These are phyloP conservation scores for Phytophthora europaea DNA, from an alignment of 352 stramenopile genomes.

Conservation along the genomic window DNA sequence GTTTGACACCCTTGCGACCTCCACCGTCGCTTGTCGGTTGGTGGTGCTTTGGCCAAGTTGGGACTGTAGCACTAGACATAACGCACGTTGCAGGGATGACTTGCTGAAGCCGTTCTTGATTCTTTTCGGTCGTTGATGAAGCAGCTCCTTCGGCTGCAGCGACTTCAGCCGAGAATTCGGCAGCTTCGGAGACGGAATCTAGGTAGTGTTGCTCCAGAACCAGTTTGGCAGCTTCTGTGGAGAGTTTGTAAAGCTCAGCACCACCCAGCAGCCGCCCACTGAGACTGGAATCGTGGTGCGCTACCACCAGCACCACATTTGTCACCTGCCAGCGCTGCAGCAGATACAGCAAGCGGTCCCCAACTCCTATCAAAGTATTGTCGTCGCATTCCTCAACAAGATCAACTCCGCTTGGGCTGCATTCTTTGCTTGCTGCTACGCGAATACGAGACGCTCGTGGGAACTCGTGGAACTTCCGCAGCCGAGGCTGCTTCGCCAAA, in stretches of 20 bases:
- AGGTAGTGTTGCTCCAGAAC: constrained; percentile 83
- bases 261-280: constrained; percentile 68
- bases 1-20: constrained; percentile 57
- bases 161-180: constrained; percentile 47
- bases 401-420: constrained; percentile 25
- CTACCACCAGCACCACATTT: constrained; percentile 77
- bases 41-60: constrained; percentile 66
- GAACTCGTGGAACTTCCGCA: constrained; percentile 61
- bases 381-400: constrained; percentile 70
- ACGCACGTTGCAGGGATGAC: constrained; percentile 46
- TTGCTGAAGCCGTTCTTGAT: constrained; percentile 35
- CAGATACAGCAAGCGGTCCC: constrained; percentile 82
- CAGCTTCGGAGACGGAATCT: constrained; percentile 55
- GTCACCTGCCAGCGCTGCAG: constrained; percentile 85
- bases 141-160: constrained; percentile 35
- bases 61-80: constrained; percentile 68
- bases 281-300: constrained; percentile 69
- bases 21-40: constrained; percentile 65
- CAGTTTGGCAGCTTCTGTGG: constrained; percentile 77
- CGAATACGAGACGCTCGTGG: constrained; percentile 61
- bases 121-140: constrained; percentile 12
- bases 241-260: constrained; percentile 72
- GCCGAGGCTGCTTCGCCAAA: constrained; percentile 43
- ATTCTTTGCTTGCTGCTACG: constrained; percentile 12
- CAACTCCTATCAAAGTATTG: constrained; percentile 59